A percentile compares a stretch with the other conserved stretches of the same genome.
Conservation (phyloP, 2,329 filamentous ascomycete species). For the Diplocarpon mali region DNA sequence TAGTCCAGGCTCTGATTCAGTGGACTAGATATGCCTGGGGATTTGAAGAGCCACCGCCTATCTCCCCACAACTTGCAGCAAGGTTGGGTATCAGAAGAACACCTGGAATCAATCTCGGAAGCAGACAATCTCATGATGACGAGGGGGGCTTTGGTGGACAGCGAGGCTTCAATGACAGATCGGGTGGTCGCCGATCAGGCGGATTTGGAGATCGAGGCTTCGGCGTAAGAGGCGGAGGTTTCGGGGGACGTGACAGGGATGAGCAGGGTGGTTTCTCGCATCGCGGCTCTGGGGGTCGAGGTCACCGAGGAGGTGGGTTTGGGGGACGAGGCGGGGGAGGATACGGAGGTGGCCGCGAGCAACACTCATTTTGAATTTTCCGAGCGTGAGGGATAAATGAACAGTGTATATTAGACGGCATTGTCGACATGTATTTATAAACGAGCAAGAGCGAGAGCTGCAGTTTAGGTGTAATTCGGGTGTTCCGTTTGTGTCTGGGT, state of each 20-base stretch:
- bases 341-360: slow-evolving; percentile 4
- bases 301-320: slow-evolving; percentile 6
- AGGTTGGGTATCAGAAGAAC: slow-evolving; percentile 19
- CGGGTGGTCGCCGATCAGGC: slow-evolving; percentile 9
- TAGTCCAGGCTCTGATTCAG: slow-evolving; percentile 19
- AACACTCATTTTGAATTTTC: slow-evolving; percentile 4
- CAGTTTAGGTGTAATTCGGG: slow-evolving; percentile 13
- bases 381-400: neutral
- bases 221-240: slow-evolving; percentile 1
- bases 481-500: slow-evolving; percentile 10
- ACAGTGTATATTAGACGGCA: slow-evolving; percentile 10
- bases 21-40: slow-evolving; percentile 27
- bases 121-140: slow-evolving; percentile 1
- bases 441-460: neutral
- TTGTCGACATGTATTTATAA: neutral
- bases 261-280: neutral
- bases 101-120: slow-evolving; percentile 16
- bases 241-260: slow-evolving; percentile 10
- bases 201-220: slow-evolving; percentile 6
- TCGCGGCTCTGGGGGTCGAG: neutral
- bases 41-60: slow-evolving; percentile 22
- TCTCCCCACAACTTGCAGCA: slow-evolving; percentile 12
- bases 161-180: slow-evolving; percentile 5
- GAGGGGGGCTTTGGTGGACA: slow-evolving; percentile 8
- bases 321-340: slow-evolving; percentile 6